These are phyloP conservation scores for Sicyos baderoa DNA, from an alignment of 306 rosid species.

Conservation along the genomic window DNA sequence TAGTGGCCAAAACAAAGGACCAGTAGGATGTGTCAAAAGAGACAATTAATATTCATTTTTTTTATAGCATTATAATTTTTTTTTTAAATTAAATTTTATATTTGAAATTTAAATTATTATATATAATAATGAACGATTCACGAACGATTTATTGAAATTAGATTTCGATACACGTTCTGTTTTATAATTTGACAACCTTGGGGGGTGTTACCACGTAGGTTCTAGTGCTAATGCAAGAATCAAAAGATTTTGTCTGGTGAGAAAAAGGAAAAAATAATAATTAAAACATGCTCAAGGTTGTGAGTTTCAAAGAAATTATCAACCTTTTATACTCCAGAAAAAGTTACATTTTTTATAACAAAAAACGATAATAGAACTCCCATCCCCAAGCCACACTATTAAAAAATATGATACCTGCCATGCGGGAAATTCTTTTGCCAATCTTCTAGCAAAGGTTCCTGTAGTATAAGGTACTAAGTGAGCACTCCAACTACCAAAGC, in stretches of 20 bases:
- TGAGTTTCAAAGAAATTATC: not conserved
- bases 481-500: constrained; percentile 1
- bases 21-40: too few species aligned
- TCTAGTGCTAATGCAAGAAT: not conserved
- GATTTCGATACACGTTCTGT: too few species aligned
- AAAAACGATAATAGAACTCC: not conserved
- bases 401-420: constrained; percentile 71
- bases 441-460: constrained; percentile 84
- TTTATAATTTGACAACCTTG: too few species aligned
- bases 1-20: too few species aligned
- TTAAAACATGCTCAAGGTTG: constrained; percentile 1
- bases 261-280: not conserved
- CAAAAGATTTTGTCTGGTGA: not conserved
- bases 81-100: too few species aligned
- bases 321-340: not conserved
- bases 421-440: constrained; percentile 75
- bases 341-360: not conserved
- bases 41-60: too few species aligned
- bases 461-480: constrained; percentile 24
- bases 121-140: too few species aligned
- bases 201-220: not conserved
- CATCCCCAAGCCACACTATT: constrained; percentile 8
- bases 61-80: too few species aligned
- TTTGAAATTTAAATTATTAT: too few species aligned
- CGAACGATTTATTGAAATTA: too few species aligned